A percentile compares a stretch with the other conserved stretches of the same genome.
Conservation (phyloP, 495 filamentous ascomycete genomes). For the Neurospora sp. region DNA sequence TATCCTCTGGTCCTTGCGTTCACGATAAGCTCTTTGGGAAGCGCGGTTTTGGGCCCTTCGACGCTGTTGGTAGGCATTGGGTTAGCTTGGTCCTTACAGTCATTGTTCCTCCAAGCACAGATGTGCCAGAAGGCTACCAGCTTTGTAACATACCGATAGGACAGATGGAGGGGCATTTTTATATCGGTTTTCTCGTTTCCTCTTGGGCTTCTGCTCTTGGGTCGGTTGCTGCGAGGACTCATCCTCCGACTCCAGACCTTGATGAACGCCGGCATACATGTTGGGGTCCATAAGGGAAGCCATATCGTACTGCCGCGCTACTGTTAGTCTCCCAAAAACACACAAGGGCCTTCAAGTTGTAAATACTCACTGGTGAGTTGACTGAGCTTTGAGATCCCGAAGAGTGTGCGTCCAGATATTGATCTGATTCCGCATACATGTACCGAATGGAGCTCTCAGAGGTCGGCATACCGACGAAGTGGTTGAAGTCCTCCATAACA, state of each 20-base stretch:
- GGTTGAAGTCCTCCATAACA: slow-evolving; percentile 24
- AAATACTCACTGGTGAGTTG: slow-evolving; percentile 25
- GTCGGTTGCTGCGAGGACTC: slow-evolving; percentile 29
- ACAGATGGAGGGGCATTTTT: slow-evolving; percentile 40
- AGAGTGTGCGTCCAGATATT: slow-evolving; percentile 27
- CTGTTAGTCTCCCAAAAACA: slow-evolving; percentile 5
- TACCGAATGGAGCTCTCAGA: slow-evolving; percentile 26
- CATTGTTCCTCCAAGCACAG: neutral
- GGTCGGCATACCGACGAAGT: slow-evolving; percentile 22
- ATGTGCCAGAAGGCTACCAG: neutral
- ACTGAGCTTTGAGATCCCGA: slow-evolving; percentile 33
- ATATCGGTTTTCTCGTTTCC: slow-evolving; percentile 40
- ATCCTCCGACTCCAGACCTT: slow-evolving; percentile 27
- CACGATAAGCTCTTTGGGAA: slow-evolving; percentile 70
- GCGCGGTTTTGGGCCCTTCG: slow-evolving; percentile 49
- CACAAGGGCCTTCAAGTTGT: neutral
- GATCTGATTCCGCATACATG: slow-evolving; percentile 28
- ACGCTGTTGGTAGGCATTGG: slow-evolving; percentile 25
- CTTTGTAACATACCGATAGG: slow-evolving; percentile 24
- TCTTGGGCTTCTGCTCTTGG: slow-evolving; percentile 28
- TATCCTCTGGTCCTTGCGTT: slow-evolving; percentile 75
- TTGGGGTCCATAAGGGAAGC: slow-evolving; percentile 17
- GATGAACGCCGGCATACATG: slow-evolving; percentile 23
- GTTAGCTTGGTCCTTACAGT: neutral
- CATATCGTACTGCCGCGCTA: slow-evolving; percentile 23